Evolutionary conservation across 495 filamentous ascomycete species (phyloP).

Genomic region (Penicillium dipodomyicola): DNA sequence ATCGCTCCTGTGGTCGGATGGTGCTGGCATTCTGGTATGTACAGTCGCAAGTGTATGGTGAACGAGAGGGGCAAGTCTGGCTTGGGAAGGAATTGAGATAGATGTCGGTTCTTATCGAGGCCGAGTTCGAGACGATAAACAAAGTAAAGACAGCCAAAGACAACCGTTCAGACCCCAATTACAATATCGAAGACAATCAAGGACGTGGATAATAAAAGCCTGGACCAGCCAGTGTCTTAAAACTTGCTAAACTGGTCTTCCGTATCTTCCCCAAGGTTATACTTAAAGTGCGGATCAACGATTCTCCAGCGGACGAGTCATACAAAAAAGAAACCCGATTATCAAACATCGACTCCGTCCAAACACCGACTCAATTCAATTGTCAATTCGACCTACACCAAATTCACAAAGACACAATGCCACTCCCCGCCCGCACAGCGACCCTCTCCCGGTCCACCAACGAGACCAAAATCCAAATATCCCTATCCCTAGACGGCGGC

Average conservation of each 20-base stretch:
- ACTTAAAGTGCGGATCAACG: slow-evolving; percentile 25
- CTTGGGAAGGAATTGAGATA: neutral
- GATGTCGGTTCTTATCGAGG: slow-evolving; percentile 9
- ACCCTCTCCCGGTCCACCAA: slow-evolving; percentile 84
- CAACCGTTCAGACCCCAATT: neutral
- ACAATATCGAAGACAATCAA: neutral
- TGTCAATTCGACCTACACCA: neutral
- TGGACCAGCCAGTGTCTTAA: slow-evolving; percentile 26
- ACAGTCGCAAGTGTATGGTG: neutral
- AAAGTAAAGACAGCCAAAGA: neutral
- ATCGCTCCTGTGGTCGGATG: slow-evolving; percentile 35
- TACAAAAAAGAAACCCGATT: slow-evolving; percentile 22
- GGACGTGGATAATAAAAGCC: neutral
- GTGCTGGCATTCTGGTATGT: slow-evolving; percentile 38
- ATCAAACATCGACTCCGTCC: slow-evolving; percentile 12
- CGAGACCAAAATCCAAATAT: slow-evolving; percentile 92
- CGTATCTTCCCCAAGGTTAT: neutral
- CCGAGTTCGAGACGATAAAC: slow-evolving; percentile 10
- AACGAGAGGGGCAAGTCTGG: neutral
- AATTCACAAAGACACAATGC: slow-evolving; percentile 27
- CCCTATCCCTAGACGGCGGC: slow-evolving; percentile 91
- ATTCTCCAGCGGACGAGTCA: slow-evolving; percentile 27
- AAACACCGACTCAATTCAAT: slow-evolving; percentile 1
- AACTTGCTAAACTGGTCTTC: slow-evolving; percentile 6
- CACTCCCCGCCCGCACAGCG: slow-evolving; percentile 59